A percentile compares a stretch with the other conserved stretches of the same genome.
Evolutionary conservation across 257 asterid species (phyloP).

Genomic region (Forsythia viridissima): DNA sequence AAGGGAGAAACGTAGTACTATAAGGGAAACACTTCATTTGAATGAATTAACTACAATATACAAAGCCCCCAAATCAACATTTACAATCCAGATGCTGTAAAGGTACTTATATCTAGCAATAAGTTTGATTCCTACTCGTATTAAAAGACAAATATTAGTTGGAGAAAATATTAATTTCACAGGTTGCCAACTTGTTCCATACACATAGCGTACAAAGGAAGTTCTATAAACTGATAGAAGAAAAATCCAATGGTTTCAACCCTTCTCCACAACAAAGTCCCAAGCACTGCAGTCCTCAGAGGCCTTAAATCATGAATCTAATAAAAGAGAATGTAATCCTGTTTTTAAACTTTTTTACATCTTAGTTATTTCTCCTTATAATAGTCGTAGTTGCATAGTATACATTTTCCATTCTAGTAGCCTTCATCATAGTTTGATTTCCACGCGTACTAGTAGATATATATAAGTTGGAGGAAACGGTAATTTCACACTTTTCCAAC

Average conservation of each 20-base stretch:
- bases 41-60: background rate
- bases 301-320: background rate
- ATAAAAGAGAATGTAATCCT: no score
- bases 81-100: background rate
- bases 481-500: no score
- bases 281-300: background rate
- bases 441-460: no score
- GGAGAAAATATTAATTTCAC: background rate
- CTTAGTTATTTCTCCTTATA: no score
- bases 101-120: background rate
- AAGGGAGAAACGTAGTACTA: no score
- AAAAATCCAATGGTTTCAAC: background rate
- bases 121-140: background rate
- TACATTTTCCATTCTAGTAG: background rate
- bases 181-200: no score
- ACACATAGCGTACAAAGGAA: background rate
- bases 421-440: background rate
- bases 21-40: no score
- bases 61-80: background rate
- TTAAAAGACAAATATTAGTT: background rate
- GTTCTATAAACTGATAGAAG: background rate
- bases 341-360: no score
- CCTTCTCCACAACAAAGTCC: background rate
- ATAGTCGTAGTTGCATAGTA: background rate
- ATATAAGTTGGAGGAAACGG: no score